Evolutionary conservation across 805 yeast species (phyloP).

Genomic region (Naumovozyma dairenensis): DNA sequence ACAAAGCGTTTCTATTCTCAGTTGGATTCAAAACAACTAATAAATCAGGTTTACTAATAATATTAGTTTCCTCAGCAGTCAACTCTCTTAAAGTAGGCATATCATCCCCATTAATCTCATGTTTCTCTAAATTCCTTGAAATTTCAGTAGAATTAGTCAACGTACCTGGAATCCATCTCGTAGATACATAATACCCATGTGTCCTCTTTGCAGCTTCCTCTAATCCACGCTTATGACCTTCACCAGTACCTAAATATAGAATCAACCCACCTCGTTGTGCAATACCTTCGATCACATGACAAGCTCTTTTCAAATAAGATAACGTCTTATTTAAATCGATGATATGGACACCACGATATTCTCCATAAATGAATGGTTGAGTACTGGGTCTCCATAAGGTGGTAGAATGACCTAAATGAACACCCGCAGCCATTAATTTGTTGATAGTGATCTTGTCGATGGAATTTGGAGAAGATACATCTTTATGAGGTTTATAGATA

Average conservation of each 20-base stretch:
- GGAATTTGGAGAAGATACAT: constrained; percentile 48
- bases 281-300: constrained; percentile 75
- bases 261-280: constrained; percentile 79
- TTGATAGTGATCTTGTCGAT: constrained; percentile 54
- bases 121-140: constrained; percentile 47
- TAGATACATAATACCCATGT: constrained; percentile 70
- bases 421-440: constrained; percentile 79
- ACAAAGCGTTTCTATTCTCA: constrained; percentile 69
- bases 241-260: constrained; percentile 74
- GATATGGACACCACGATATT: constrained; percentile 80
- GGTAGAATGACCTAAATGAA: constrained; percentile 89
- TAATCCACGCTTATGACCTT: constrained; percentile 65
- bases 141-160: constrained; percentile 75
- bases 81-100: constrained; percentile 52
- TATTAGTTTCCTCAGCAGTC: constrained; percentile 37
- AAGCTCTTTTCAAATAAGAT: constrained; percentile 64
- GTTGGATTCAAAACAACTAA: constrained; percentile 80
- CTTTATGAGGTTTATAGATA: constrained; percentile 62
- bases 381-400: constrained; percentile 69
- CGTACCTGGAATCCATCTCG: constrained; percentile 92
- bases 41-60: constrained; percentile 77
- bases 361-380: constrained; percentile 81
- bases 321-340: constrained; percentile 84
- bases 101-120: constrained; percentile 71
- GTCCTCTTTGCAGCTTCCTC: constrained; percentile 70